Percentiles rank a stretch among this genome's conserved stretches.
These are phyloP conservation scores for Yamadazyma jaroonii DNA, from an alignment of 1,139 yeast species.

Conservation along the genomic window DNA sequence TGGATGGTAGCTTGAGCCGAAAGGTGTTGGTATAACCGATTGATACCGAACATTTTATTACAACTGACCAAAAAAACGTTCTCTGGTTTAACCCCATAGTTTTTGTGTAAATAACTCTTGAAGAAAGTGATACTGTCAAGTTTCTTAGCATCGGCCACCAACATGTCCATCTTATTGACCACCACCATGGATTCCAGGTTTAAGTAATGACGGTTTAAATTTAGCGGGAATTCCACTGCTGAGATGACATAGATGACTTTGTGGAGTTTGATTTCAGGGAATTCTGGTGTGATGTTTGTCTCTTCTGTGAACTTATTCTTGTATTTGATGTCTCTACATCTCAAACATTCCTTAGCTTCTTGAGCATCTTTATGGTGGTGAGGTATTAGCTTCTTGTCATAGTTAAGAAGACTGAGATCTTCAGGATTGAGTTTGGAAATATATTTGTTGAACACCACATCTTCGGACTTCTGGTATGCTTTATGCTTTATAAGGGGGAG, in stretches of 20 bases:
- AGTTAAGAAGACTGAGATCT: constrained; percentile 7
- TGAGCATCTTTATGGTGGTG: neutral
- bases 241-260: constrained; percentile 59
- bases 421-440: constrained; percentile 15
- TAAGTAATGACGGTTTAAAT: constrained; percentile 36
- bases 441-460: constrained; percentile 22
- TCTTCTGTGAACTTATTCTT: constrained; percentile 29
- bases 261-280: neutral
- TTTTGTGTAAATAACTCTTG: constrained; percentile 37
- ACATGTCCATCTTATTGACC: constrained; percentile 57
- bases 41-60: constrained; percentile 49
- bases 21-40: neutral
- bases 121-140: constrained; percentile 44
- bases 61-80: constrained; percentile 53
- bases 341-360: constrained; percentile 33
- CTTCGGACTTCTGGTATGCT: constrained; percentile 16
- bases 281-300: neutral
- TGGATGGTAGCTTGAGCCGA: constrained; percentile 11
- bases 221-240: constrained; percentile 69
- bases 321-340: constrained; percentile 55
- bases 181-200: constrained; percentile 38
- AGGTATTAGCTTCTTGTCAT: neutral
- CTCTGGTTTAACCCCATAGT: constrained; percentile 39
- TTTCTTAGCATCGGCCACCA: constrained; percentile 33
- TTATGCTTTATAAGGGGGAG: constrained; percentile 8